Evolutionary conservation across 768 basidiomycete species (phyloP), one percentile per base, ranked within the genome.

Genomic region (Cystobasidium tubakii): DNA sequence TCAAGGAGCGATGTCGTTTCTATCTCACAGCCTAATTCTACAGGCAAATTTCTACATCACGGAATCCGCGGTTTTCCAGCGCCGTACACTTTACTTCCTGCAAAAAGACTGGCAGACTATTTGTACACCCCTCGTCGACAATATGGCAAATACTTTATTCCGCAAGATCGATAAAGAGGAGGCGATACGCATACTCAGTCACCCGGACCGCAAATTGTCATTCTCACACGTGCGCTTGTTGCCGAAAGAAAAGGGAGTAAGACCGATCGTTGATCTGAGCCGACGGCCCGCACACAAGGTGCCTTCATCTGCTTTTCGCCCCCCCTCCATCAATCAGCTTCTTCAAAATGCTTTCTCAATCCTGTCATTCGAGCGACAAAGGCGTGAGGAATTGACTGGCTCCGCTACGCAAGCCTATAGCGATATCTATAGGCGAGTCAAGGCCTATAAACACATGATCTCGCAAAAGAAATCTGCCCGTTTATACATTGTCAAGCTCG

Each of bases 21-120:
- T 13, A 1, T 34, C n/a, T 29, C 17, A 72, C 64, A 50, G 43
- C 54, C 36, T 23, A 15, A 3, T 17, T n/a, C 0, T 27, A 0
- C 69, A 97, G 94, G 91, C 91, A 1, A 88, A 88, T 0, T 99
- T 96, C 82, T 97, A 97, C 81, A 85, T 92, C 54, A 98, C 96
- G 0, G 91, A 98, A 76, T 91, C 94, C 0, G 88, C 89, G 23
- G 89, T 88, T 7, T 91, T 88, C 78, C 85, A 89, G 46, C 90
- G 93, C 74, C 86, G 87, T 54, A 85, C 94, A 0, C 82, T 97
- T 0, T 99, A 94, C 79, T 98, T 96, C 80, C 87, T 91, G 13
- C 92, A 97, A 69, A 92, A 95, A 65, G 93, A 95, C 77, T 99
- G 95, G 96, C 83, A 85, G n/a, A 82, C 81, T 1, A 84, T 97